These are phyloP conservation scores for Theileria parva DNA, from an alignment of 169 alveolate genomes.

Conservation along the genomic window DNA sequence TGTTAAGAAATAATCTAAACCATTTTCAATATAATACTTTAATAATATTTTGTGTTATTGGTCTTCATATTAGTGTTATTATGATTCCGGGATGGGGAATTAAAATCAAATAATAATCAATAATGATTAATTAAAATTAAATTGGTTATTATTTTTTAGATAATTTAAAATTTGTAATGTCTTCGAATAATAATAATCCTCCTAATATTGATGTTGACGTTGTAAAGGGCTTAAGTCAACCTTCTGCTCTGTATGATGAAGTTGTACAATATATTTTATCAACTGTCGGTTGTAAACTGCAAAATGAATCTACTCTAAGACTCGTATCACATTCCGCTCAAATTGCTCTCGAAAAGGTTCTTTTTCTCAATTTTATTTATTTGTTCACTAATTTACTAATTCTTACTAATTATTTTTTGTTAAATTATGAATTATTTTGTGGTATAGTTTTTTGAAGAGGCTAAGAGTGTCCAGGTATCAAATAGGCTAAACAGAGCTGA, in stretches of 20 bases:
- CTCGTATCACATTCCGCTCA: constrained; percentile 69
- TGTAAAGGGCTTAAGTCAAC: constrained; percentile 63
- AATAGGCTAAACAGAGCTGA: constrained; percentile 28
- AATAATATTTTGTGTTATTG: constrained; percentile 1
- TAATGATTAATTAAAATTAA: neutral
- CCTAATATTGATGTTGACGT: constrained; percentile 59
- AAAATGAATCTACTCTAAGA: constrained; percentile 60
- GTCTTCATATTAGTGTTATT: neutral
- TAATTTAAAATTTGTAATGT: neutral
- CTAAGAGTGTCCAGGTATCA: constrained; percentile 48
- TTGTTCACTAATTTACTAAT: no score
- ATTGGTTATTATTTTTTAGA: neutral
- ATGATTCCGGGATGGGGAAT: neutral
- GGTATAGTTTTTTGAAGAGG: constrained; percentile 57
- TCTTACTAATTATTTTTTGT: neutral
- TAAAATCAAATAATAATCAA: neutral
- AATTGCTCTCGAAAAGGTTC: constrained; percentile 62
- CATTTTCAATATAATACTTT: neutral
- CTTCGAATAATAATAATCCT: constrained; percentile 13
- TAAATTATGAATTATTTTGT: neutral
- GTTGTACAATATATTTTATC: constrained; percentile 58
- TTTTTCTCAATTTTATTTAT: neutral
- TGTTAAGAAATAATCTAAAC: constrained; percentile 71
- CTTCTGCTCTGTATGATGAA: constrained; percentile 67
- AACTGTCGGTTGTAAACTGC: constrained; percentile 63